Percentiles rank a stretch among this genome's conserved stretches.
Evolutionary conservation across 768 basidiomycete genomes (phyloP).

Genomic region (Boletus coccyginus): DNA sequence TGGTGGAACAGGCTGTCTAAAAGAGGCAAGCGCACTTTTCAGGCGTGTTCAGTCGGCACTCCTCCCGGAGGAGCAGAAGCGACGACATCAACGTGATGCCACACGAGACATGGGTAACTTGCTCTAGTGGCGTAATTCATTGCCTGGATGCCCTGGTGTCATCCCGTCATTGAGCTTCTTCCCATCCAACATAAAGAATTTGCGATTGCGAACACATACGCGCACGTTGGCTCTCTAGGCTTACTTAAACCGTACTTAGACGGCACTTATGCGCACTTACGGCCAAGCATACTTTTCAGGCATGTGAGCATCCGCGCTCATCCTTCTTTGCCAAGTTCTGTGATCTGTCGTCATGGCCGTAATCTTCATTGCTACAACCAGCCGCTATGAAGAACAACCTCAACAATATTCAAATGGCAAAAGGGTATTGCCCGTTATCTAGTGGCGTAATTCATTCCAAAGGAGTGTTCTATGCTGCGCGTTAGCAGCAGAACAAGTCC

Average conservation of each 20-base stretch:
- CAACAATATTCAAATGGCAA: constrained; percentile 20
- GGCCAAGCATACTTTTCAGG: too few species aligned
- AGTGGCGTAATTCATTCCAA: constrained; percentile 18
- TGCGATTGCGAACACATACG: constrained; percentile 18
- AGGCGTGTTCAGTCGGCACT: too few species aligned
- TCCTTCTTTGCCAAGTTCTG: constrained; percentile 18
- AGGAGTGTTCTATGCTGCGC: constrained; percentile 22
- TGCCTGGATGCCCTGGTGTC: constrained; percentile 7
- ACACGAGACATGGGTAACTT: constrained; percentile 22
- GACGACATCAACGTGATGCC: constrained; percentile 28
- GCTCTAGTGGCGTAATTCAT: constrained; percentile 17
- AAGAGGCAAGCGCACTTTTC: too few species aligned
- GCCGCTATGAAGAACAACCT: constrained; percentile 3
- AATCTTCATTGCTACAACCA: constrained; percentile 10
- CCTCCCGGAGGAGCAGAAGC: constrained; percentile 25
- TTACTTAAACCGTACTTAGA: too few species aligned
- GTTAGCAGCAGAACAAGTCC: constrained; percentile 1
- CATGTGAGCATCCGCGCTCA: neutral
- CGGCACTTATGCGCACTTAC: too few species aligned
- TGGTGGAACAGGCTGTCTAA: too few species aligned
- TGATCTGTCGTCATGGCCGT: constrained; percentile 24
- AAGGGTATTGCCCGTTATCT: constrained; percentile 20
- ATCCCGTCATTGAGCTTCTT: constrained; percentile 13
- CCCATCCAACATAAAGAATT: constrained; percentile 20
- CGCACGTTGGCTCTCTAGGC: constrained; percentile 17